Evolutionary conservation across 2,329 filamentous ascomycete genomes (phyloP), one percentile per base, ranked within the genome.

Genomic region (Hawksworthiomyces lignivorus): DNA sequence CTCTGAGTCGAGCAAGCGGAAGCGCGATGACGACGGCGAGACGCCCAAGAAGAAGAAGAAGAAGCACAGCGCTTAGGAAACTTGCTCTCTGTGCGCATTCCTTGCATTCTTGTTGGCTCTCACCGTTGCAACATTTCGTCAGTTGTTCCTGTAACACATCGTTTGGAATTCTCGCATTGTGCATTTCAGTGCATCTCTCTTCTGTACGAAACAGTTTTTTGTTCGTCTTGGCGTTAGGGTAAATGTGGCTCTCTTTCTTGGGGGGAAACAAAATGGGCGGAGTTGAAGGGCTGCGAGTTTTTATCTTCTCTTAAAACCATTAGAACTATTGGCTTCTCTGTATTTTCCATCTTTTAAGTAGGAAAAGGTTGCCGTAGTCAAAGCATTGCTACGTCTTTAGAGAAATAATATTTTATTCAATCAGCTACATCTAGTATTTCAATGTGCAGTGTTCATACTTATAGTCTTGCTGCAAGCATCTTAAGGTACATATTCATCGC

Each of bases 21-120:
- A 87, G 75, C 75, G 81, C 60, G 77, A 78, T 36, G 83, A 77
- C 47, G 79, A 80, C 51, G 72, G 68, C 50, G 84, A 77, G 59
- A 77, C 69, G 54, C 63, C 68, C 29, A 72, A 73, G 60, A 72
- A 68, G 64, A 67, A 65, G 54, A 73, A 67, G 64, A 65, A 62
- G 60, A 62, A 60, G 53, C 49, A 54, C 45, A 45, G 47, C 41
- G 31, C 47, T 17, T n/a, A n/a, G n/a, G n/a, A n/a, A n/a, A n/a
- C n/a, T n/a, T n/a, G n/a, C n/a, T n/a, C n/a, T n/a, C n/a, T 11
- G 26, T 33, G n/a, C 7, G 4, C 7, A 15, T 17, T 18, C 14
- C 19, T 26, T 15, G 6, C 9, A 14, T 28, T 26, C 29, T 29
- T 8, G 24, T 15, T 4, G 11, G 4, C 20, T 30, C 30, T 12